Percentiles rank a stretch among this genome's conserved stretches.
phyloP scores from a whole-genome alignment of 1,284 basidiomycete genomes.

The Rhodotorula sp. region DNA sequence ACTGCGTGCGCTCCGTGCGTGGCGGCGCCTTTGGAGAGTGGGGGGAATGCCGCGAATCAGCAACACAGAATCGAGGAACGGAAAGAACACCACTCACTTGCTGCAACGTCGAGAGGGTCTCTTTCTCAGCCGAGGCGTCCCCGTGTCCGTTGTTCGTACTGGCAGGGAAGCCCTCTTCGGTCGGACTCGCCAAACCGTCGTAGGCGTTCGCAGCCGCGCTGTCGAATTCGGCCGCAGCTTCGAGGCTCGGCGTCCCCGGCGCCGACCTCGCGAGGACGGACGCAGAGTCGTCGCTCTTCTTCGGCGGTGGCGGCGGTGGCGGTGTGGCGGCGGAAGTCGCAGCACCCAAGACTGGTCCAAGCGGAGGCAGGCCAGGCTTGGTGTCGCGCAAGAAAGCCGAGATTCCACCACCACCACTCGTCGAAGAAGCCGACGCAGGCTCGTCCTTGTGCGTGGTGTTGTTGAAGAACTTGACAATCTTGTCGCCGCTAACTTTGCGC shows the following conservation, averaged over 20 bases:
- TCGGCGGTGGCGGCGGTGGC: not conserved
- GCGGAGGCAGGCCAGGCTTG: slow-evolving; percentile 8
- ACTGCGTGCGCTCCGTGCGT: not conserved
- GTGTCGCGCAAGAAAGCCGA: not conserved
- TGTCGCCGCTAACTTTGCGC: not conserved
- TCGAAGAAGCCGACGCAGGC: not conserved
- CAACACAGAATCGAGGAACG: not conserved
- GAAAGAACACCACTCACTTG: too few species aligned
- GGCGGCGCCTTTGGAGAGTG: not conserved
- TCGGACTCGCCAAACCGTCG: not conserved
- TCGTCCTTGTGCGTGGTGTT: not conserved
- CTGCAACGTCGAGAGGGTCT: too few species aligned
- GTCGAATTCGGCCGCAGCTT: not conserved
- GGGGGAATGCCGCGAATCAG: too few species aligned
- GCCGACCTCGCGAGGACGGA: not conserved
- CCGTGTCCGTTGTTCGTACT: not conserved
- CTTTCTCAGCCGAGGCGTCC: not conserved
- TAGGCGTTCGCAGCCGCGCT: not conserved
- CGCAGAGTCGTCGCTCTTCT: not conserved
- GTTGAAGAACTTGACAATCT: not conserved
- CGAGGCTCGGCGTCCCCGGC: slow-evolving; percentile 1
- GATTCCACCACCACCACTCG: too few species aligned
- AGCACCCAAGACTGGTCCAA: not conserved
- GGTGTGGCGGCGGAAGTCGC: not conserved
- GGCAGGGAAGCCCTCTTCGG: not conserved